Percentiles rank a stretch among this genome's conserved stretches.
Conservation (phyloP, 176 grass and related monocot species). For the bread wheat (Triticum aestivum) region IWGSC_CS_RefSeq_v2.1 NC_057813.1:661207261-661207760, state of each 20-base stretch:
- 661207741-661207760: neutral
- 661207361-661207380: neutral
- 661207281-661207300: neutral
- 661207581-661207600: neutral
- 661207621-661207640: neutral
- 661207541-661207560: too few species aligned
- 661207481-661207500: neutral
- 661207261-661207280: neutral
- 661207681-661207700: slow-evolving; percentile 15
- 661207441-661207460: neutral
- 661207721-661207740: neutral
- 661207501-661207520: neutral
- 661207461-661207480: neutral
- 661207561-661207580: neutral
- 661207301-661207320: slow-evolving; percentile 6
- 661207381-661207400: neutral
- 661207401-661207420: neutral
- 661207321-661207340: neutral
- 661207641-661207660: neutral
- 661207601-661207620: neutral
- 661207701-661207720: neutral
- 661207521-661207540: neutral
- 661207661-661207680: neutral
- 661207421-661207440: slow-evolving; percentile 3
- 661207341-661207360: neutral